Evolutionary conservation across 306 rosid species (phyloP), one percentile per base, ranked within the genome.

Genomic region (Boehmeria nivea): DNA sequence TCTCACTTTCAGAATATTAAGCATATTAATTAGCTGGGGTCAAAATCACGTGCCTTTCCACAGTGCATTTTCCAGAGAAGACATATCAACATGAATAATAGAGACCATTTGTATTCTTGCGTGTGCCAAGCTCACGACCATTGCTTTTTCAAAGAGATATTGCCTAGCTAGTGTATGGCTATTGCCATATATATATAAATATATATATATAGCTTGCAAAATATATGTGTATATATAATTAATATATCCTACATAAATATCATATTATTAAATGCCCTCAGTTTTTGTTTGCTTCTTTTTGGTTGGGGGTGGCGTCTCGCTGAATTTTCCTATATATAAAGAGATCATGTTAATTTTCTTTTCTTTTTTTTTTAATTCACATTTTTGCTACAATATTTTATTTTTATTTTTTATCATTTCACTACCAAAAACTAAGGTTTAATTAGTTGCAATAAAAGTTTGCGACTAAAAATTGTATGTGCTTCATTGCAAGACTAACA

Each of bases 101-200:
- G 9, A 31, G 36, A 31, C 36, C 36, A 31, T 31, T 31, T 31
- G 36, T 31, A 1, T 31, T 31, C 36, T 51, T 63, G 52, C 58
- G 38, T 27, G 59, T 46, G 68, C 51, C 37, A n/a, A 47, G 8
- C 74, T 61, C 59, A 69, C 14, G 63, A 43, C 63, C 68, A 45
- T 54, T 69, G 58, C 59, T 54, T 54, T 60, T 44, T 26, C 9
- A 8, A 44, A 19, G 12, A 20, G 49, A 52, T 16, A 31, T 42
- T 21, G 46, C 20, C 36, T 49, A 13, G 20, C 58, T 8, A 12
- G 40, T n/a, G n/a, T n/a, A n/a, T 50, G 28, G 51, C 27, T 46
- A 21, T 2, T 8, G 6, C n/a, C n/a, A n/a, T n/a, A n/a, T n/a
- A n/a, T n/a, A n/a, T n/a, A n/a, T n/a, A n/a, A n/a, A n/a, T n/a